Evolutionary conservation across 2,329 filamentous ascomycete species (phyloP).

Genomic region (Colletotrichum sansevieriae): DNA sequence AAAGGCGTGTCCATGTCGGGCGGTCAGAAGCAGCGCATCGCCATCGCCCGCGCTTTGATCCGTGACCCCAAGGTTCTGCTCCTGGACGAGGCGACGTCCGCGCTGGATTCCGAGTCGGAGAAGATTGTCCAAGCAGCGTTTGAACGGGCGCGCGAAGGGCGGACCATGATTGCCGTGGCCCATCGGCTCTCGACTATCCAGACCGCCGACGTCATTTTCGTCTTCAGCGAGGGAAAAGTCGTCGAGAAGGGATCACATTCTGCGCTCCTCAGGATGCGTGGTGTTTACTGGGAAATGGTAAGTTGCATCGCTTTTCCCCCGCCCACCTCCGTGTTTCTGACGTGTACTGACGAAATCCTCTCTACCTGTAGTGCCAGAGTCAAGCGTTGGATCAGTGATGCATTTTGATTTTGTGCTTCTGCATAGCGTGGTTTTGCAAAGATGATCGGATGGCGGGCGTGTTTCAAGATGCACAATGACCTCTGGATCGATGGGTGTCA

Average conservation of each 20-base stretch:
- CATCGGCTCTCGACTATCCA: constrained; percentile 59
- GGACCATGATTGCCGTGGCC: constrained; percentile 57
- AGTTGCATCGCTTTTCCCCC: background rate
- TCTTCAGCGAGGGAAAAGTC: constrained; percentile 56
- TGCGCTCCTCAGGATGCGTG: constrained; percentile 35
- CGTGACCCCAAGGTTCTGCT: constrained; percentile 64
- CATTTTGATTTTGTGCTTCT: background rate
- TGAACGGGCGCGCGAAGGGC: constrained; percentile 47
- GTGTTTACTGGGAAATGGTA: constrained; percentile 43
- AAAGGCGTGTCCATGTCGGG: constrained; percentile 70
- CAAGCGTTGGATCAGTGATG: constrained; percentile 40
- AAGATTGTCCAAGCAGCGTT: constrained; percentile 60
- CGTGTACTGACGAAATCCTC: constrained; percentile 6
- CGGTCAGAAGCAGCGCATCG: constrained; percentile 68
- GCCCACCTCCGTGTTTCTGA: background rate
- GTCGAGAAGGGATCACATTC: constrained; percentile 57
- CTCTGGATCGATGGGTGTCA: no score
- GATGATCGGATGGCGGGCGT: background rate
- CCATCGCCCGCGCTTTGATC: constrained; percentile 67
- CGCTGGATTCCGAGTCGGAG: constrained; percentile 68
- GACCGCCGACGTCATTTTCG: constrained; percentile 59
- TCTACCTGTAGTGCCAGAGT: constrained; percentile 35
- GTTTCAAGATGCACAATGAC: no score
- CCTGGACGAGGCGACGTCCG: constrained; percentile 70
- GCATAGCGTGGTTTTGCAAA: constrained; percentile 9